Base-by-base conservation (phyloP, 2,329 filamentous ascomycete genomes). In the Sclerotinia trifoliorum region DNA sequence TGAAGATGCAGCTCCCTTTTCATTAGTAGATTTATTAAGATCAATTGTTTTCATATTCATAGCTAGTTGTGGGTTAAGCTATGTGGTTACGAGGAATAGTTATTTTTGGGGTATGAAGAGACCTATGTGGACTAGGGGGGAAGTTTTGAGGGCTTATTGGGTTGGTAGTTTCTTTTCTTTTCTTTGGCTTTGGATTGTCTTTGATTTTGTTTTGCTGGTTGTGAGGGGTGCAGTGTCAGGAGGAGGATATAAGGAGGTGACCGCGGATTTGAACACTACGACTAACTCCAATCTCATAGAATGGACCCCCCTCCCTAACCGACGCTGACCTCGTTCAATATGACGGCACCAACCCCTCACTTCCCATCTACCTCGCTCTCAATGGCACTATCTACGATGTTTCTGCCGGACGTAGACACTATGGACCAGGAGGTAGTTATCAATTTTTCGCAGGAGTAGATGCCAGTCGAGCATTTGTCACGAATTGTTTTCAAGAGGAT, bases 311-410 rank as follows among this genome's bases (percentile, higher is more conserved):
- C 63, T 81, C 85, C 77, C 84, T 98, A 51, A 97, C 93, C 0
- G 90, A 91, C 68, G 82, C 83, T 26, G 84, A 97, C 78, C 88
- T 99, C 61, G 79, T 85, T 57, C 78, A 82, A 63, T 96, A 91
- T 83, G 89, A 96, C 80, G 96, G 95, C 80, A 85, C 82, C 68
- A 88, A 97, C 79, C 82, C 88, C 13, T 78, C 80, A 10, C 88
- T 90, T 69, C 95, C 95, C 8, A 87, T 98, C 78, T 96, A 97
- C 82, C 86, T 99, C 67, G 93, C 93, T 71, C 88, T 99, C 75
- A 94, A 95, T 81, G 90, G 91, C 76, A 91, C 88, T 68, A 91
- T 96, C 80, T 95, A 90, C 84, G 92, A 96, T 79, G 92, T 96
- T 52, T 86, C 86, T n/a, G 80, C 84, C 42, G 88, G 88, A 66